Evolutionary conservation across 2,329 filamentous ascomycete species (phyloP).

Genomic region (Neoarthrinium moseri): DNA sequence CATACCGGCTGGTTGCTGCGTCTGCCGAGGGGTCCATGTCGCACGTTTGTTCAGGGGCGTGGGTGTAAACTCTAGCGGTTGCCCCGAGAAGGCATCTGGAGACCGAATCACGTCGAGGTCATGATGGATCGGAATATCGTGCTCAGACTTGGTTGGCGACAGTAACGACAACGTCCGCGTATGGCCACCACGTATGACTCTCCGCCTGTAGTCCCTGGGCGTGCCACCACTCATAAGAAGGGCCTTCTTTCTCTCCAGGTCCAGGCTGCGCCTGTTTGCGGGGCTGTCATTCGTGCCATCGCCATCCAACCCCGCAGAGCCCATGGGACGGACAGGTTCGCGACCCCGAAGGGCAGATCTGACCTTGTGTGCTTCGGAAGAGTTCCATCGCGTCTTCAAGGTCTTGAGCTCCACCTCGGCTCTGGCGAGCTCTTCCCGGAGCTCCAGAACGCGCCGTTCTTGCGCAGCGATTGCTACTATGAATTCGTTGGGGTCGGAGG

Average conservation of each 20-base stretch:
- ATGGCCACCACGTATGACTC: slow-evolving; percentile 67
- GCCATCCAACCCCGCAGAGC: slow-evolving; percentile 16
- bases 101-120: slow-evolving; percentile 44
- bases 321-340: slow-evolving; percentile 52
- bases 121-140: slow-evolving; percentile 42
- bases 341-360: slow-evolving; percentile 61
- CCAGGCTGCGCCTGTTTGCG: slow-evolving; percentile 44
- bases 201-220: slow-evolving; percentile 47
- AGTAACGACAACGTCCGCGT: slow-evolving; percentile 73
- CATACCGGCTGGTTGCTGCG: slow-evolving; percentile 42
- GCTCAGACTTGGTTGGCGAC: slow-evolving; percentile 59
- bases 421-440: slow-evolving; percentile 82
- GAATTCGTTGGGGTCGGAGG: slow-evolving; percentile 63
- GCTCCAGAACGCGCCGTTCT: slow-evolving; percentile 84
- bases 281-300: slow-evolving; percentile 37
- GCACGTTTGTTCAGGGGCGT: slow-evolving; percentile 51
- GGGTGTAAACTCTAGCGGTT: slow-evolving; percentile 33
- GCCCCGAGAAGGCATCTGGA: slow-evolving; percentile 28
- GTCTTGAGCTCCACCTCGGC: slow-evolving; percentile 75
- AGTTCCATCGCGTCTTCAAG: slow-evolving; percentile 82
- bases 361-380: slow-evolving; percentile 75
- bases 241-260: slow-evolving; percentile 73
- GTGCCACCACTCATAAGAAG: slow-evolving; percentile 50
- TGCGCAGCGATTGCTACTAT: slow-evolving; percentile 90
- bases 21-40: slow-evolving; percentile 56